Base-by-base conservation (phyloP, 2,329 filamentous ascomycete genomes). In the Mycogone perniciosa region DNA sequence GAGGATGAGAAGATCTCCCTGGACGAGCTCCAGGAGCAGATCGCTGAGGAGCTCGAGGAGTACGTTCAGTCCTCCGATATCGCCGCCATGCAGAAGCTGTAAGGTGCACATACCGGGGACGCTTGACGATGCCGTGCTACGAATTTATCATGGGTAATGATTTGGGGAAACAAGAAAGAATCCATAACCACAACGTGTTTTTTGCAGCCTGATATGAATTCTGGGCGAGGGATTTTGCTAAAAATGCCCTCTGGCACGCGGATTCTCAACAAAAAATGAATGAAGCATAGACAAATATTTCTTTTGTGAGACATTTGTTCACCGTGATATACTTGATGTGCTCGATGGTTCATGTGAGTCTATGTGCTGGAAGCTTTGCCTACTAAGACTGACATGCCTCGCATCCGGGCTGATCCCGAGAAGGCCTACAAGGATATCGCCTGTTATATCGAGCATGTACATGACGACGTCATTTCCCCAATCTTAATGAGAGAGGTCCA, bases 1-100 rank as follows among this genome's bases (percentile, higher is more conserved):
- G 93, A 97, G 80, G 93, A 99, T 71, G 92, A 97, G 61, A 96
- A 96, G 83, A 73, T 99, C 68, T 91, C 88, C 60, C 71, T 88
- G 59, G 82, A 86, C 62, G 92, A 96, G 57, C 85, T 99, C 62
- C 83, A 96, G 80, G 84, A 89, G 69, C 66, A 88, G 77, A 95
- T 97, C 65, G 20, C 20, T 3, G 57, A 69, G 67, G 88, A 81
- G 61, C 81, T 91, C 64, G 93, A 97, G 79, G 93, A 99, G 71
- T 86, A 89, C 72, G 90, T 99, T 68, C 93, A 99, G 84, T 96
- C 90, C 62, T 85, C 86, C 64, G 93, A 97, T 72, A 71, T 96
- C 67, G 85, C 76, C 73, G 88, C 89, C 70, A 95, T 95, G 89
- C 85, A 89, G 80, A 95, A 95, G 81, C 77, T 92, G 76, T 96